Conservation (phyloP, 2,329 filamentous ascomycete species). For the Sporothrix curviconia region DNA sequence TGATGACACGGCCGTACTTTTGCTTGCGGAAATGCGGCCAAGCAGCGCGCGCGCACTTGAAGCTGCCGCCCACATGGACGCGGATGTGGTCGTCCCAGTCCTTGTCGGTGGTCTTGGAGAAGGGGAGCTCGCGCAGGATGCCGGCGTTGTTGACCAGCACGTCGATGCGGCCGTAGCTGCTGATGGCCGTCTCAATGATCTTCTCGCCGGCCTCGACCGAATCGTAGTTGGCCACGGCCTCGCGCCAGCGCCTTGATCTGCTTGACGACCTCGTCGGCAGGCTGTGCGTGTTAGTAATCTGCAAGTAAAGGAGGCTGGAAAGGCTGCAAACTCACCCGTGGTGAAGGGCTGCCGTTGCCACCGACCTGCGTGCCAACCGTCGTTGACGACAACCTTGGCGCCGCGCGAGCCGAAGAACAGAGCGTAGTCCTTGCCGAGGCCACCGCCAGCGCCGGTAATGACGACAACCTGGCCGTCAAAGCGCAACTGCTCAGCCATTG, state of each 20-base stretch:
- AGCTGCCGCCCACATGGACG: constrained; percentile 88
- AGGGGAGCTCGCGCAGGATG: constrained; percentile 89
- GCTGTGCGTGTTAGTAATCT: constrained; percentile 38
- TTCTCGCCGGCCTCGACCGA: constrained; percentile 85
- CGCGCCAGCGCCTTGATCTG: constrained; percentile 85
- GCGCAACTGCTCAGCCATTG: constrained; percentile 61
- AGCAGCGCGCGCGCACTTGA: constrained; percentile 89
- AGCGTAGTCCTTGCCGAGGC: constrained; percentile 75
- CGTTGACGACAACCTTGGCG: constrained; percentile 75
- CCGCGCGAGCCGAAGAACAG: constrained; percentile 87
- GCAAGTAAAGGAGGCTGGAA: constrained; percentile 15
- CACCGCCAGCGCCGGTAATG: constrained; percentile 78
- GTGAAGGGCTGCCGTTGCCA: constrained; percentile 7
- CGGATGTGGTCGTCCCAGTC: constrained; percentile 95
- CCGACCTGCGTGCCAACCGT: constrained; percentile 68
- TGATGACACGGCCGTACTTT: constrained; percentile 95
- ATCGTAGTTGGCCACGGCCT: constrained; percentile 97
- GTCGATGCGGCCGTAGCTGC: constrained; percentile 79
- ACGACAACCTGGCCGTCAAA: constrained; percentile 86
- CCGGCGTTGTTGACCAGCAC: constrained; percentile 97
- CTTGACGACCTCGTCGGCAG: constrained; percentile 74
- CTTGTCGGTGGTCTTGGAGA: constrained; percentile 96
- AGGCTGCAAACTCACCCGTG: constrained; percentile 18
- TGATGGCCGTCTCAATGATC: constrained; percentile 85
- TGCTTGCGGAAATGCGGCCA: constrained; percentile 99